A percentile compares a stretch with the other conserved stretches of the same genome.
Evolutionary conservation across 1,284 basidiomycete genomes (phyloP).

Genomic region (Neonothopanus nambi): DNA sequence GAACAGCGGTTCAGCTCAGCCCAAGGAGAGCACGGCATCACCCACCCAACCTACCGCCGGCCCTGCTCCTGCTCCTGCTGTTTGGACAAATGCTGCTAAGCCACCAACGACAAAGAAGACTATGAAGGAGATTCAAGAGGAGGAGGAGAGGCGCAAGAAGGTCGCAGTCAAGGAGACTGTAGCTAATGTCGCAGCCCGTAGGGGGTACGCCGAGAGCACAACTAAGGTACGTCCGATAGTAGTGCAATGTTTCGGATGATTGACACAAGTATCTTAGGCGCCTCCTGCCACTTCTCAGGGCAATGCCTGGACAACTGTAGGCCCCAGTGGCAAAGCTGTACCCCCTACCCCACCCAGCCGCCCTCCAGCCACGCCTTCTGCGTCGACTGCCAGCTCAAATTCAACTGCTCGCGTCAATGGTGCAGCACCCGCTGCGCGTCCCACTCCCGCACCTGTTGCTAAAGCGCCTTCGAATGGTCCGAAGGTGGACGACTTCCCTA

Average conservation of each 20-base stretch:
- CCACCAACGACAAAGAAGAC: conserved; percentile 76
- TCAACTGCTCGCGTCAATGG: conserved; percentile 39
- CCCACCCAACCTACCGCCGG: conserved; percentile 24
- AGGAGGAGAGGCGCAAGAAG: conserved; percentile 87
- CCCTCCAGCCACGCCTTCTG: conserved; percentile 29
- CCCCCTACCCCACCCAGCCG: conserved; percentile 35
- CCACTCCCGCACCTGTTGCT: conserved; percentile 37
- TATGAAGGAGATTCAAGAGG: conserved; percentile 98
- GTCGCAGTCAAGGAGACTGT: conserved; percentile 60
- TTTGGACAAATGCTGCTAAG: conserved; percentile 69
- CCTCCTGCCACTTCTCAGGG: conserved; percentile 34
- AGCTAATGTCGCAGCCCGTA: conserved; percentile 56
- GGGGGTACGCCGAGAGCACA: conserved; percentile 80
- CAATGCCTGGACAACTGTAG: conserved; percentile 86
- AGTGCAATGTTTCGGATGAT: background rate
- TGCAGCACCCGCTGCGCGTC: conserved; percentile 30
- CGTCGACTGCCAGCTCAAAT: conserved; percentile 23
- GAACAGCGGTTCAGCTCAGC: conserved; percentile 38
- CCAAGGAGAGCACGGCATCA: conserved; percentile 46
- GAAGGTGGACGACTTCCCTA: conserved; percentile 59
- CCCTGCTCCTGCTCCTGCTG: conserved; percentile 37
- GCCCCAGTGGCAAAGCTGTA: conserved; percentile 70
- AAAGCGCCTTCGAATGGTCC: conserved; percentile 38
- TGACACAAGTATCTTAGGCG: conserved; percentile 22
- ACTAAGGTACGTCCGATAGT: conserved; percentile 21